phyloP scores from a whole-genome alignment of 2,329 filamentous ascomycete genomes.

The Phialophora expanda region DNA sequence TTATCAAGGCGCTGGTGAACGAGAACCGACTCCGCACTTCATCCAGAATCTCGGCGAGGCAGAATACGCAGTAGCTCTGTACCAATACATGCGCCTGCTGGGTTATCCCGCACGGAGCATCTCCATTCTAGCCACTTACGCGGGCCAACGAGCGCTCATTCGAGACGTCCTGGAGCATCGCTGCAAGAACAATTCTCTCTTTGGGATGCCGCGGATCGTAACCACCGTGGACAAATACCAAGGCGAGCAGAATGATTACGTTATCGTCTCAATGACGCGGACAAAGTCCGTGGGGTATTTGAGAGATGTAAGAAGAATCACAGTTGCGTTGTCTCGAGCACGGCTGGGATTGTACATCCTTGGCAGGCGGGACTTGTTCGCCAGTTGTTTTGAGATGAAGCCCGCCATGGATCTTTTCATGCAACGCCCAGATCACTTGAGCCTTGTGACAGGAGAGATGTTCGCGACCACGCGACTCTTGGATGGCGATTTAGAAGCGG shows the following conservation, averaged over 20 bases:
- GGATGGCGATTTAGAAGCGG: slow-evolving; percentile 25
- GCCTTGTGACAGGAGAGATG: slow-evolving; percentile 83
- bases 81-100: slow-evolving; percentile 94
- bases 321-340: slow-evolving; percentile 90
- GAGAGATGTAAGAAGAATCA: slow-evolving; percentile 88
- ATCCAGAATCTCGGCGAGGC: slow-evolving; percentile 96
- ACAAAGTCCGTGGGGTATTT: slow-evolving; percentile 90
- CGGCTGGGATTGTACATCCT: slow-evolving; percentile 90
- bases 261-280: slow-evolving; percentile 90
- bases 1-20: slow-evolving; percentile 88
- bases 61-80: slow-evolving; percentile 94
- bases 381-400: slow-evolving; percentile 83
- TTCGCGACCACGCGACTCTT: slow-evolving; percentile 63
- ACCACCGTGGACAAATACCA: slow-evolving; percentile 99
- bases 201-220: slow-evolving; percentile 86
- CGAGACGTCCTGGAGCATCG: slow-evolving; percentile 83
- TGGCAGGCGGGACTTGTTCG: slow-evolving; percentile 85
- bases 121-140: slow-evolving; percentile 89
- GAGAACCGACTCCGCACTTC: slow-evolving; percentile 89
- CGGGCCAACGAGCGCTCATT: slow-evolving; percentile 86
- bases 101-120: slow-evolving; percentile 87
- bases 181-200: slow-evolving; percentile 81
- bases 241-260: slow-evolving; percentile 98
- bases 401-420: slow-evolving; percentile 83
- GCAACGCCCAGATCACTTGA: slow-evolving; percentile 77